Evolutionary conservation across 495 filamentous ascomycete genomes (phyloP), one percentile per base, ranked within the genome.

Genomic region (Collariella sp.): DNA sequence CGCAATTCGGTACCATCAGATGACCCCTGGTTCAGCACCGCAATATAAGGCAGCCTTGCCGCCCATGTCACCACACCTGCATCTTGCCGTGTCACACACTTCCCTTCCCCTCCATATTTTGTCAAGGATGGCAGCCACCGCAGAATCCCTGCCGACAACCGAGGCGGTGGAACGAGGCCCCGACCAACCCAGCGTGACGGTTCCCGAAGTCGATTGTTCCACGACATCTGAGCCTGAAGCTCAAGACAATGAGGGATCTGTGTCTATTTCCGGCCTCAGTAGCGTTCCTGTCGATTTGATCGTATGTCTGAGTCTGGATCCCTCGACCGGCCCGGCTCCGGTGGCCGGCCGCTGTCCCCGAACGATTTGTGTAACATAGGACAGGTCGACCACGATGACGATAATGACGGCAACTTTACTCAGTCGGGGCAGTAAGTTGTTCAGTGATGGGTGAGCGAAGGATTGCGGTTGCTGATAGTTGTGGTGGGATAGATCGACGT

Each of bases 321-420:
- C n/a, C 46, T 50, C 7, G 40, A 16, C 40, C 2, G 20, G 4
- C 40, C 4, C 16, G 19, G 10, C 9, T 42, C 5, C 4, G 10
- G 40, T 39, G 3, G 36, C 36, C 5, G 12, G 13, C 12, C 3
- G 36, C 16, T 12, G 36, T 18, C 4, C 16, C 36, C 12, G 13
- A 39, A 11, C 12, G 2, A 3, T 42, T 23, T 16, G n/a, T 12
- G 24, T 23, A 20, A 42, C 35, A 31, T 15, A 35, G 15, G 4
- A 18, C 52, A 55, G 52, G 45, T 55, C 12, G 44, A 55, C 22
- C 23, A 49, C 13, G 52, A 55, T 19, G 18, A 33, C 31, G 31
- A 29, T 18, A 9, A 11, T 26, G 16, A 19, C 24, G 5, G 7
- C 10, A 9, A 19, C 22, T 9, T 22, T 3, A 29, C 39, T 1